Conservation (phyloP, 2,329 filamentous ascomycete genomes). For the Botrytis fragariae region DNA sequence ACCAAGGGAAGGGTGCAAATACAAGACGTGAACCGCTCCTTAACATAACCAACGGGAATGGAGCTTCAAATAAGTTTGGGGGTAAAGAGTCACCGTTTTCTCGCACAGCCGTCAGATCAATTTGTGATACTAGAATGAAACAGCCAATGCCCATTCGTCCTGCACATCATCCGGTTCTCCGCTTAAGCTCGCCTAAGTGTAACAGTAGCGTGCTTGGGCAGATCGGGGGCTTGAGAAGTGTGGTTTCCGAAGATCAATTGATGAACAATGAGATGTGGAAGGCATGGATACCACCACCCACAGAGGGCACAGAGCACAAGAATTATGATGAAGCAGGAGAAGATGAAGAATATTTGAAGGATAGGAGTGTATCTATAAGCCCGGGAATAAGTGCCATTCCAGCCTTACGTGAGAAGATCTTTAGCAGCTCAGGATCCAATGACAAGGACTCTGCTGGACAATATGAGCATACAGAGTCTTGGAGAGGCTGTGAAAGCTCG, state of each 20-base stretch:
- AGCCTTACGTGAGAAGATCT: background rate
- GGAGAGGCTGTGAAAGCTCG: background rate
- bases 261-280: slow-evolving; percentile 35
- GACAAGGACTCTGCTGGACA: background rate
- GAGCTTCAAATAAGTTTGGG: background rate
- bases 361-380: slow-evolving; percentile 25
- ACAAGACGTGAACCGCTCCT: background rate
- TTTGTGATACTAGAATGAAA: background rate
- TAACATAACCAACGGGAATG: background rate
- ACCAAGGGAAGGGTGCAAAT: background rate
- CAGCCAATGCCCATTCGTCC: slow-evolving; percentile 13
- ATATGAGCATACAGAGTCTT: background rate
- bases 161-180: slow-evolving; percentile 25
- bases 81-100: background rate
- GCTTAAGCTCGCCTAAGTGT: slow-evolving; percentile 25
- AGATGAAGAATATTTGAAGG: background rate
- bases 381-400: slow-evolving; percentile 30
- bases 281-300: slow-evolving; percentile 29
- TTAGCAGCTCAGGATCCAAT: background rate
- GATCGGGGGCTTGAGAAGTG: slow-evolving; percentile 26
- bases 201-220: slow-evolving; percentile 32
- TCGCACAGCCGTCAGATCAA: background rate
- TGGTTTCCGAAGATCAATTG: slow-evolving; percentile 29
- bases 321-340: background rate
- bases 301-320: background rate